Percentiles rank a stretch among this genome's conserved stretches.
phyloP scores from a whole-genome alignment of 139 green algal genomes.

The Chlamydomonas schloesseri region DNA sequence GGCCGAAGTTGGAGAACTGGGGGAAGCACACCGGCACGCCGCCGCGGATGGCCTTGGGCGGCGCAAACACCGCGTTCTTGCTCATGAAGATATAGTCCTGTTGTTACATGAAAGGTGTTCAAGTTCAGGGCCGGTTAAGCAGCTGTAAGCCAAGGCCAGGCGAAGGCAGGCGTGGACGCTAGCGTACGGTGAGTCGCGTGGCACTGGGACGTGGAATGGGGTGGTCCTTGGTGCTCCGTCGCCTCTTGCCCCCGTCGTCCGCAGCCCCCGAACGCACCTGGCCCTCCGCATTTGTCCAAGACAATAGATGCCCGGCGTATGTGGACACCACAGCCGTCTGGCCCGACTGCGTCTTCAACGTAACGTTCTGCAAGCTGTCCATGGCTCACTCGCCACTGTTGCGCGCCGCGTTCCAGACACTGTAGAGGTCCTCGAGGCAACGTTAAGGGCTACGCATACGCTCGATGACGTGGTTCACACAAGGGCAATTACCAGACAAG shows the following conservation, averaged over 20 bases:
- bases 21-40: slow-evolving; percentile 90
- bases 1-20: slow-evolving; percentile 88
- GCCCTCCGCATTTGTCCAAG: slow-evolving; percentile 36
- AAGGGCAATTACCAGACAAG: not conserved
- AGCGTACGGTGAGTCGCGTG: no score
- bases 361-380: not conserved
- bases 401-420: not conserved
- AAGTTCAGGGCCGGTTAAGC: not conserved
- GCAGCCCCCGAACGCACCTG: slow-evolving; percentile 3
- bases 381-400: not conserved
- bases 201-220: no score
- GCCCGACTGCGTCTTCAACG: slow-evolving; percentile 41
- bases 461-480: not conserved
- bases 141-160: not conserved
- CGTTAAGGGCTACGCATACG: no score
- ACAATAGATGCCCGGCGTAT: slow-evolving; percentile 43
- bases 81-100: slow-evolving; percentile 87
- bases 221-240: not conserved
- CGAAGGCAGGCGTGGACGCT: no score
- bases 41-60: slow-evolving; percentile 90
- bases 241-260: not conserved
- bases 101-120: not conserved
- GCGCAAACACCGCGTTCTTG: slow-evolving; percentile 83
- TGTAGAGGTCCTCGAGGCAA: no score
- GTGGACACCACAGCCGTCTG: slow-evolving; percentile 27